Evolutionary conservation across 2,329 filamentous ascomycete species (phyloP), one percentile per base, ranked within the genome.

Genomic region (Corniculantispora saksenae): DNA sequence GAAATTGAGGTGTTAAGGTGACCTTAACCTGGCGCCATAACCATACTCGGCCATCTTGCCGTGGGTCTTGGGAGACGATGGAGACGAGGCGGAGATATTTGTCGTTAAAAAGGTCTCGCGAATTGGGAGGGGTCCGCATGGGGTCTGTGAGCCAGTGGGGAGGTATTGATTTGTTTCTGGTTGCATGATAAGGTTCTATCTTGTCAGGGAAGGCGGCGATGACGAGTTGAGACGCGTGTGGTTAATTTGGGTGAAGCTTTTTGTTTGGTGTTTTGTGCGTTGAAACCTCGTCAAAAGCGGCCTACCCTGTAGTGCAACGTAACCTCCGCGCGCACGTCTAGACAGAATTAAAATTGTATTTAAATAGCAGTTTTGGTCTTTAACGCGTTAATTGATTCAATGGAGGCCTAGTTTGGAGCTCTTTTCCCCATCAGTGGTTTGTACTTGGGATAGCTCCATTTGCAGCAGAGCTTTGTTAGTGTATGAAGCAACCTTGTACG

Each of bases 11-110:
- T 70, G 68, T 73, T 71, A 72, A 75, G 72, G 70, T 71, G 21
- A 69, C 73, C 73, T 75, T 75, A 75, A 75, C 73, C 73, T 75
- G 73, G 67, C 73, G 73, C 73, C 73, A 75, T 75, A 75, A 75
- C 73, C 73, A 75, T 65, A 75, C 73, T 75, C 73, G 73, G 73
- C 73, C 73, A 75, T 75, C 73, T 75, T 70, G 72, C 72, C 72
- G 58, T 43, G 48, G 50, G 45, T 60, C 50, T 23, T 61, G 12
- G 17, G 43, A 21, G 38, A 61, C 48, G 59, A 61, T 61, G 59
- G 59, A 61, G 59, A 47, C 50, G 32, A 17, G 59, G 51, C 40
- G 38, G 60, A 63, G 40, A 43, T 56, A 55, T 63, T 63, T 63
- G 40, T 8, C 8, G 15, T 38, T 48, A 63, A 35, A 17, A 38